These are phyloP conservation scores for Kwoniella dendrophila DNA, from an alignment of 768 basidiomycete species.

Conservation along the genomic window DNA sequence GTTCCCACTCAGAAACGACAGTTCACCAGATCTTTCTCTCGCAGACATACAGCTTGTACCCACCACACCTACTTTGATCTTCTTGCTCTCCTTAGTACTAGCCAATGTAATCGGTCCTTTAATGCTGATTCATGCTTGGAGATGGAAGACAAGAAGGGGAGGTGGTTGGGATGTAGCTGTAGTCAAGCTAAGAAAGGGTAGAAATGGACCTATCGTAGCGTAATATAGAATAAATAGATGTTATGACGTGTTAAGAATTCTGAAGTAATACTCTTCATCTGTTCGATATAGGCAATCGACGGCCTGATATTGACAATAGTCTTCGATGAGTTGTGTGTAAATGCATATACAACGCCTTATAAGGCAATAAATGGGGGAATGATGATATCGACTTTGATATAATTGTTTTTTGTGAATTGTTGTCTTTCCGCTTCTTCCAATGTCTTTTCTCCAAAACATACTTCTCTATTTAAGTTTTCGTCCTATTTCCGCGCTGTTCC, in stretches of 20 bases:
- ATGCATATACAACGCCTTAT: slow-evolving; percentile 9
- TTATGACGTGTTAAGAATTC: no score
- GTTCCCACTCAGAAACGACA: slow-evolving; percentile 19
- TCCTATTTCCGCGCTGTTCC: neutral
- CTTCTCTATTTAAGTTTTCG: neutral
- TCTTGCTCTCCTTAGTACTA: slow-evolving; percentile 20
- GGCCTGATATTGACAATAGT: no score
- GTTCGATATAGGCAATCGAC: no score
- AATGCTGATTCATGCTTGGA: slow-evolving; percentile 46
- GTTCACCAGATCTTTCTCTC: neutral
- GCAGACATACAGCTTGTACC: neutral
- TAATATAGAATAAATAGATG: neutral
- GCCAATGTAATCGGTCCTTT: slow-evolving; percentile 39
- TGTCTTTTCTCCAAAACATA: neutral
- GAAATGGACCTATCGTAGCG: neutral
- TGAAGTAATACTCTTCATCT: no score
- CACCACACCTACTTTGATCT: slow-evolving; percentile 24
- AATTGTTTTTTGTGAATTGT: neutral
- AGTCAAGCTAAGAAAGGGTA: slow-evolving; percentile 34
- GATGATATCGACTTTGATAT: neutral
- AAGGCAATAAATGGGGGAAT: neutral
- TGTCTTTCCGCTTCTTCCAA: neutral
- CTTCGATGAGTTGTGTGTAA: neutral
- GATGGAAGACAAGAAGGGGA: slow-evolving; percentile 47
- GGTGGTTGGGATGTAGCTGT: slow-evolving; percentile 50